Conservation (phyloP, 1,284 basidiomycete species). For the Boletus semigastroideus region DNA sequence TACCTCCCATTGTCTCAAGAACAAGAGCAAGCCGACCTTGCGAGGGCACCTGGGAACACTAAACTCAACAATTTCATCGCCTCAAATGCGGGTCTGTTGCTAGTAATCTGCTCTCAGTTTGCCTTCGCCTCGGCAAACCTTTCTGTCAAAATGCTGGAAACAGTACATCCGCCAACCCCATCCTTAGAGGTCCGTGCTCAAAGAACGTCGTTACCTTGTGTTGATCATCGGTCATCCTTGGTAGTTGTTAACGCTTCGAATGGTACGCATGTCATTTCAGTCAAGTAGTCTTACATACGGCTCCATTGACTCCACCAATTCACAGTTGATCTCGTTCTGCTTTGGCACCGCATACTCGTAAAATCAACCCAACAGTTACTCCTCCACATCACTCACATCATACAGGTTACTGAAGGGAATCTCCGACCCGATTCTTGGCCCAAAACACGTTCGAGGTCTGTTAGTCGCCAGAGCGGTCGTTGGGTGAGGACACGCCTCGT, state of each 20-base stretch:
- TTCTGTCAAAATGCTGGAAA: constrained; percentile 60
- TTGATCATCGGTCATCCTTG: neutral
- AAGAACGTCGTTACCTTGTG: neutral
- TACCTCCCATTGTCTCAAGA: neutral
- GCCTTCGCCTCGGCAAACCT: constrained; percentile 65
- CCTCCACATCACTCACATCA: neutral
- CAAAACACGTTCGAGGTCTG: constrained; percentile 60
- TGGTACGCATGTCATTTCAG: constrained; percentile 32
- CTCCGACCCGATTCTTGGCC: constrained; percentile 67
- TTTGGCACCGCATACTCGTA: constrained; percentile 48
- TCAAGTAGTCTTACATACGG: neutral
- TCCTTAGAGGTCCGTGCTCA: constrained; percentile 48
- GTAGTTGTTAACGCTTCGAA: constrained; percentile 50
- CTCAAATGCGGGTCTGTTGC: constrained; percentile 58
- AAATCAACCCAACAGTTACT: constrained; percentile 8
- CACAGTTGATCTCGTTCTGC: constrained; percentile 43
- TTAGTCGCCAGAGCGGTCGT: constrained; percentile 61
- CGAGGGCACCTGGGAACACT: neutral
- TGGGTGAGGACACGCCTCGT: constrained; percentile 43
- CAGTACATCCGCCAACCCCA: constrained; percentile 56
- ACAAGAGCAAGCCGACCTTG: neutral
- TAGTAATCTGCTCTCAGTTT: constrained; percentile 57
- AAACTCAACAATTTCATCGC: constrained; percentile 1
- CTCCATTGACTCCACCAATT: neutral
- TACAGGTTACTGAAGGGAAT: constrained; percentile 51